Conservation (phyloP, 306 rosid species). For the Glycyrrhiza uralensis region DNA sequence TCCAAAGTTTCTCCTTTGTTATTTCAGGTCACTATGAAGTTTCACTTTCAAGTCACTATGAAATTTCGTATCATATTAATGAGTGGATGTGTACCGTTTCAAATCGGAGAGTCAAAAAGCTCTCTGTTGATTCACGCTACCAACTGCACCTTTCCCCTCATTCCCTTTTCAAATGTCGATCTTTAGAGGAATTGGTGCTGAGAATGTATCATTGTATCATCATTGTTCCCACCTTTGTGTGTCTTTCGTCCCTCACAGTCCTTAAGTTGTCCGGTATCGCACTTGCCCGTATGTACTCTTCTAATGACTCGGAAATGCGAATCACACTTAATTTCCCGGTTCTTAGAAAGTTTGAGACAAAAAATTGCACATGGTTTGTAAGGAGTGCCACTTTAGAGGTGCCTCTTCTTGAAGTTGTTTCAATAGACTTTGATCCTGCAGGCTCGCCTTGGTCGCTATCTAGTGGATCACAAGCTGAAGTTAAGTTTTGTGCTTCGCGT, state of each 20-base stretch:
- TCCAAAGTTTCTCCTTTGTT: background rate
- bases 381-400: background rate
- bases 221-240: background rate
- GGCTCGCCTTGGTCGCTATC: background rate
- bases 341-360: background rate
- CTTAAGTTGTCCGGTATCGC: background rate
- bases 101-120: background rate
- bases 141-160: too few species aligned
- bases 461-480: background rate
- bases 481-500: background rate
- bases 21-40: background rate
- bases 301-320: background rate
- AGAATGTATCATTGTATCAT: background rate
- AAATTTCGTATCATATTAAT: background rate
- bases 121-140: background rate
- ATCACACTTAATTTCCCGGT: background rate
- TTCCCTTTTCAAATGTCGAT: background rate
- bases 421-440: background rate
- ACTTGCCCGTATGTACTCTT: background rate
- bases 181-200: background rate
- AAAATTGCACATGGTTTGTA: background rate
- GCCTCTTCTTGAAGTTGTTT: slow-evolving; percentile 13
- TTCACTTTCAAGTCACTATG: background rate
- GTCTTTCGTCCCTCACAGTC: background rate
- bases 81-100: background rate